A percentile compares a stretch with the other conserved stretches of the same genome.
These are phyloP conservation scores for Aspergillus tamarii DNA, from an alignment of 2,329 filamentous ascomycete genomes.

Conservation along the genomic window DNA sequence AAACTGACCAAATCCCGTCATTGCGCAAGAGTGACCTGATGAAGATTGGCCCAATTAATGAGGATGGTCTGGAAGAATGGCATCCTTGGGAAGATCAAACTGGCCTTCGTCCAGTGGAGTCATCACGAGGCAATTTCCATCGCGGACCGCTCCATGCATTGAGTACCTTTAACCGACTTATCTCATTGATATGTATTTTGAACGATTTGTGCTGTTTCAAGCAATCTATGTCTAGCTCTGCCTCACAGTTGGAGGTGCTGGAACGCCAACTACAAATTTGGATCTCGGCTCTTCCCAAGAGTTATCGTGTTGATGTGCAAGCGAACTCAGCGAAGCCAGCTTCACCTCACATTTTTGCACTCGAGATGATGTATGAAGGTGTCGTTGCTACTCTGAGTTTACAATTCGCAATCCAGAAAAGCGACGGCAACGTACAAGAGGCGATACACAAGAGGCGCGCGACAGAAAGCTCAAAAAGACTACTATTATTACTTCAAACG, in stretches of 20 bases:
- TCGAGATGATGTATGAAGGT: slow-evolving; percentile 40
- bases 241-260: slow-evolving; percentile 32
- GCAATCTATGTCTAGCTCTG: slow-evolving; percentile 25
- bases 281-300: slow-evolving; percentile 34
- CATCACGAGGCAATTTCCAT: slow-evolving; percentile 33
- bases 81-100: slow-evolving; percentile 66
- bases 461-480: slow-evolving; percentile 38
- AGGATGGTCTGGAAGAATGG: slow-evolving; percentile 75
- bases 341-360: slow-evolving; percentile 37
- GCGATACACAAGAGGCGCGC: slow-evolving; percentile 31
- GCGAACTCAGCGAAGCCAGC: slow-evolving; percentile 26
- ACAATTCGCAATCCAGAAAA: slow-evolving; percentile 29
- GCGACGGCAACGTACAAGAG: slow-evolving; percentile 23
- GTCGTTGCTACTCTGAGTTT: slow-evolving; percentile 29
- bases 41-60: slow-evolving; percentile 56
- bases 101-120: slow-evolving; percentile 32
- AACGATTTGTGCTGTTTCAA: slow-evolving; percentile 37
- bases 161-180: slow-evolving; percentile 58
- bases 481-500: slow-evolving; percentile 39
- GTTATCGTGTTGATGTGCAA: slow-evolving; percentile 34
- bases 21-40: slow-evolving; percentile 55
- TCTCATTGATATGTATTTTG: slow-evolving; percentile 41
- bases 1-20: slow-evolving; percentile 50
- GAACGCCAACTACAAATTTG: slow-evolving; percentile 38
- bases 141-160: slow-evolving; percentile 49